Percentiles rank a stretch among this genome's conserved stretches.
phyloP scores from a whole-genome alignment of 2,329 filamentous ascomycete genomes.

The Lasiodiplodia gonubiensis region DNA sequence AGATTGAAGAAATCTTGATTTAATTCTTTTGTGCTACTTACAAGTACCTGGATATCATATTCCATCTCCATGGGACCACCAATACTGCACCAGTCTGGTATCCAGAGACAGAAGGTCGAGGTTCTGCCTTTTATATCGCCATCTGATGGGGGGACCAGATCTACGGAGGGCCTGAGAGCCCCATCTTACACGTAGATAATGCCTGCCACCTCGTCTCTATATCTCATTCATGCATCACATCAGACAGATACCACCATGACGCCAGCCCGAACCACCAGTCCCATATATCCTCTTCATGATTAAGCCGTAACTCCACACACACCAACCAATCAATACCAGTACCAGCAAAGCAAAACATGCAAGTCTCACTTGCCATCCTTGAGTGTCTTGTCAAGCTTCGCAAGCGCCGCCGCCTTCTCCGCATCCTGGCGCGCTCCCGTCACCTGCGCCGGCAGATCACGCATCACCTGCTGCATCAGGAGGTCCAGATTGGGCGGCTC shows the following conservation, averaged over 20 bases:
- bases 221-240: conserved; percentile 5
- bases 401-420: conserved; percentile 53
- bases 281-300: conserved; percentile 8
- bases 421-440: conserved; percentile 47
- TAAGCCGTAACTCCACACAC: conserved; percentile 11
- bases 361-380: conserved; percentile 28
- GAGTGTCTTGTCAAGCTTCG: conserved; percentile 52
- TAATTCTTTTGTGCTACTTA: background rate
- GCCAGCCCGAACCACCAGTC: conserved; percentile 23
- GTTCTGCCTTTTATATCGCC: background rate
- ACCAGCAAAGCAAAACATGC: background rate
- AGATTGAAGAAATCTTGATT: background rate
- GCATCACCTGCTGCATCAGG: conserved; percentile 55
- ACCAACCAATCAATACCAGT: conserved; percentile 7
- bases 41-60: background rate
- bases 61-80: background rate
- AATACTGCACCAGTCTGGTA: background rate
- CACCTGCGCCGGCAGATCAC: conserved; percentile 49
- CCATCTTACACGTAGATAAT: no score
- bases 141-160: background rate
- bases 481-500: conserved; percentile 51
- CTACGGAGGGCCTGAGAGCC: background rate
- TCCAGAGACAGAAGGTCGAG: background rate
- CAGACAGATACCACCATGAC: conserved; percentile 20
- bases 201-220: background rate